Evolutionary conservation across 179 eudicot genomes (phyloP).

Genomic region (Beta corolliflora): DNA sequence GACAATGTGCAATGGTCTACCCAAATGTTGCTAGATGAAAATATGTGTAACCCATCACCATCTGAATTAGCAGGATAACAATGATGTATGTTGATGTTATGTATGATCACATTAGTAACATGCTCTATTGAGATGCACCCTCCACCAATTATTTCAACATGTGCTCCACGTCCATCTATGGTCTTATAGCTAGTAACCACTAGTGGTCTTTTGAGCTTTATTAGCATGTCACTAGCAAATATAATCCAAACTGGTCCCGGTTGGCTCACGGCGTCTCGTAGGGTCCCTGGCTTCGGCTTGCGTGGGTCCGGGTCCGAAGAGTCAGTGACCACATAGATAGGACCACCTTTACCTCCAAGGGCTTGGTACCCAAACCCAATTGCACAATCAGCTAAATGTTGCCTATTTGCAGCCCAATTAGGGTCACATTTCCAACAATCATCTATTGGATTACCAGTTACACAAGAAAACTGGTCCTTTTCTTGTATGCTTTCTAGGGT

Average conservation of each 20-base stretch:
- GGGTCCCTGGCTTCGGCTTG: conserved; percentile 62
- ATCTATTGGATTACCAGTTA: conserved; percentile 88
- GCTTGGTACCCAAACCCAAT: conserved; percentile 86
- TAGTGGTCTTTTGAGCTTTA: conserved; percentile 62
- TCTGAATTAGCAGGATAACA: conserved; percentile 63
- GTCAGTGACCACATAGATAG: conserved; percentile 69
- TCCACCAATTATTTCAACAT: conserved; percentile 64
- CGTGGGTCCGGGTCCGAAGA: conserved; percentile 68
- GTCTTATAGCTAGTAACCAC: conserved; percentile 66
- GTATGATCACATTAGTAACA: conserved; percentile 70
- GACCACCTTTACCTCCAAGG: conserved; percentile 84
- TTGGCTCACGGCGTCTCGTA: conserved; percentile 78
- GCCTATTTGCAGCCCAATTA: conserved; percentile 77
- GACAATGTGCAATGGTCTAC: conserved; percentile 48
- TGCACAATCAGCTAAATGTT: conserved; percentile 83
- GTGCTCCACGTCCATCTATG: conserved; percentile 81
- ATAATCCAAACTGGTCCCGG: conserved; percentile 76
- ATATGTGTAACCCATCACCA: conserved; percentile 51
- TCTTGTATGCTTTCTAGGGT: conserved; percentile 35
- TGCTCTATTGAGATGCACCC: conserved; percentile 79
- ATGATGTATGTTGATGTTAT: conserved; percentile 60
- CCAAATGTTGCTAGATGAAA: conserved; percentile 43
- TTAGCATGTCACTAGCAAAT: conserved; percentile 62
- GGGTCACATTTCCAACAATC: conserved; percentile 94
- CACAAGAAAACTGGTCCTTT: conserved; percentile 52